Conservation (phyloP, 345 rosid species). For the Angophora floribunda region DNA sequence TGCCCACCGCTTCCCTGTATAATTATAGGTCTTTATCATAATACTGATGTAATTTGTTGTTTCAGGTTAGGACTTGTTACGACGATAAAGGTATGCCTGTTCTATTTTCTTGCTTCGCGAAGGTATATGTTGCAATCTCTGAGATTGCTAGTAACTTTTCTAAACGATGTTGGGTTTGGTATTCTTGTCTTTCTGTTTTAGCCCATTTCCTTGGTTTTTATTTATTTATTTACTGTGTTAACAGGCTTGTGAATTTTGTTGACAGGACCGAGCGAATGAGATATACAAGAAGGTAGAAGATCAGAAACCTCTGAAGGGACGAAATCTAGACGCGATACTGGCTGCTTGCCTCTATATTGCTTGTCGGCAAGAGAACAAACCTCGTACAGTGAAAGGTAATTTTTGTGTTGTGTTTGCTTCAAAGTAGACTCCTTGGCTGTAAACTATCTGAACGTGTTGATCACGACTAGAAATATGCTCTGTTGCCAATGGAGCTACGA, state of each 20-base stretch:
- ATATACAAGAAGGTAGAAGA: slow-evolving; percentile 53
- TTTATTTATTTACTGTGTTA: not conserved
- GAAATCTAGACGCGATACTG: slow-evolving; percentile 34
- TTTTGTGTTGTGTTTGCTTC: not conserved
- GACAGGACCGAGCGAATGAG: slow-evolving; percentile 46
- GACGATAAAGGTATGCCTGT: slow-evolving; percentile 24
- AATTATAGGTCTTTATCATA: not conserved
- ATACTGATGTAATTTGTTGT: slow-evolving; percentile 1
- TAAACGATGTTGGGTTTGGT: not conserved
- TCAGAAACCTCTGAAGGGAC: slow-evolving; percentile 35
- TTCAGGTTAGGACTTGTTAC: slow-evolving; percentile 47
- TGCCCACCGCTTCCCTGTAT: not conserved
- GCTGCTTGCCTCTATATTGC: slow-evolving; percentile 54
- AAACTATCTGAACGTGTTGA: not conserved
- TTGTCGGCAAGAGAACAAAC: slow-evolving; percentile 35
- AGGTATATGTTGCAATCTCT: not conserved
- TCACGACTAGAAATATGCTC: slow-evolving; percentile 35
- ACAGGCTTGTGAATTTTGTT: not conserved
- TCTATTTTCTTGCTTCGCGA: not conserved
- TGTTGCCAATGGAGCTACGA: slow-evolving; percentile 38
- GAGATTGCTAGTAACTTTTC: not conserved
- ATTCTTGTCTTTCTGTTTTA: not conserved
- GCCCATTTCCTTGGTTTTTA: not conserved
- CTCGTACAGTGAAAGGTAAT: slow-evolving; percentile 42
- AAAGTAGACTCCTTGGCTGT: not conserved